A percentile compares a stretch with the other conserved stretches of the same genome.
Conservation (phyloP, 1,139 yeast genomes). For the Scheffersomyces segobiensis region DNA sequence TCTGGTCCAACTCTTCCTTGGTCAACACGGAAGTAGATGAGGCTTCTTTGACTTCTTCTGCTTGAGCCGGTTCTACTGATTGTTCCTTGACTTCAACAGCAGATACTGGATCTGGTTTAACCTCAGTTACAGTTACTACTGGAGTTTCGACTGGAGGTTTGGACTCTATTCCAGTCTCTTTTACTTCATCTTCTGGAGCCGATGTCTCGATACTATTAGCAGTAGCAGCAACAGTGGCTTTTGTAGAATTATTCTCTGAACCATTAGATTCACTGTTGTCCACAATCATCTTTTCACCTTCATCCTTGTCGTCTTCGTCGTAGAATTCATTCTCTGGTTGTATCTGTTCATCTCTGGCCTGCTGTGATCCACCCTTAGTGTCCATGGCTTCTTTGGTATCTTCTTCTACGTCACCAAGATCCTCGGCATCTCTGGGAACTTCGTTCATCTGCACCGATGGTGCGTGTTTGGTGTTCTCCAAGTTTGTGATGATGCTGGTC, state of each 20-base stretch:
- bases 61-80: not conserved
- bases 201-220: not conserved
- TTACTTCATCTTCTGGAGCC: not conserved
- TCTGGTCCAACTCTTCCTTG: constrained; percentile 41
- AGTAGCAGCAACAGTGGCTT: not conserved
- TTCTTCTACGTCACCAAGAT: constrained; percentile 80
- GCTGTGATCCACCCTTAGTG: constrained; percentile 87
- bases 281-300: constrained; percentile 36
- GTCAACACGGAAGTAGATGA: constrained; percentile 20
- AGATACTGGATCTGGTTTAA: no score
- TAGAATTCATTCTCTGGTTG: constrained; percentile 70
- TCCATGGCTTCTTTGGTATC: constrained; percentile 75
- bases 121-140: not conserved
- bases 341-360: constrained; percentile 73
- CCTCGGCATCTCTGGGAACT: constrained; percentile 86
- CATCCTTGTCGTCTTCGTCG: constrained; percentile 59
- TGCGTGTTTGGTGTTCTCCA: constrained; percentile 88
- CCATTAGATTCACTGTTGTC: not conserved
- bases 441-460: constrained; percentile 93
- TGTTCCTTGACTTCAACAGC: not conserved
- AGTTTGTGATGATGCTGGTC: constrained; percentile 71
- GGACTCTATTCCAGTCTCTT: not conserved
- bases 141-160: not conserved
- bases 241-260: not conserved
- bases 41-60: not conserved